Evolutionary conservation across 2,329 filamentous ascomycete species (phyloP).

Genomic region (Coniochaeta sp.): DNA sequence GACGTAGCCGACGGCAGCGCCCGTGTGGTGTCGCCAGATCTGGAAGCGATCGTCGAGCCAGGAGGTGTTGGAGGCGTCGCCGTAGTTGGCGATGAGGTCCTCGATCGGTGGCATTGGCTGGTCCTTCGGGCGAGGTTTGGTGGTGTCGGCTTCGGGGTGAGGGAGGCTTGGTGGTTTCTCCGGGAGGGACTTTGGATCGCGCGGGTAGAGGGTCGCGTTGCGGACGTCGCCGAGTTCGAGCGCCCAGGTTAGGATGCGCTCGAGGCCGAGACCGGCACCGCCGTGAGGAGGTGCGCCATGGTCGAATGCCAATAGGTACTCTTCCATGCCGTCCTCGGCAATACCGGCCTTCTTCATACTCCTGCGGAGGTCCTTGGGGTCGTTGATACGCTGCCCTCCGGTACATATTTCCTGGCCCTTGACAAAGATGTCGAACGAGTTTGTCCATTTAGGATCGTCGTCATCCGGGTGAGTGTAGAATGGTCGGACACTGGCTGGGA

Average conservation of each 20-base stretch:
- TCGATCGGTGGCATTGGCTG: constrained; percentile 65
- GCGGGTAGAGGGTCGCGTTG: constrained; percentile 77
- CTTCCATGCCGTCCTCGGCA: constrained; percentile 74
- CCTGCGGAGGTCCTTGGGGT: constrained; percentile 63
- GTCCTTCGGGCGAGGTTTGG: constrained; percentile 32
- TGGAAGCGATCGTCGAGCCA: constrained; percentile 87
- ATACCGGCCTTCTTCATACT: constrained; percentile 73
- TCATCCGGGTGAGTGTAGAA: constrained; percentile 91
- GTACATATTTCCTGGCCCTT: constrained; percentile 89
- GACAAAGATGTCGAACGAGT: constrained; percentile 93
- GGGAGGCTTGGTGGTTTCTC: constrained; percentile 59
- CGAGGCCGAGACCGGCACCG: constrained; percentile 82
- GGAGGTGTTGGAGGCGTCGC: constrained; percentile 87
- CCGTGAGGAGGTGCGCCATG: constrained; percentile 85
- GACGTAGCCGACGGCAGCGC: constrained; percentile 80
- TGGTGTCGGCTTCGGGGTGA: constrained; percentile 81
- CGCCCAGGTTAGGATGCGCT: constrained; percentile 80
- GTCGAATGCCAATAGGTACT: constrained; percentile 83
- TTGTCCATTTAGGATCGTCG: constrained; percentile 66
- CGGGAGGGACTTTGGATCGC: constrained; percentile 82
- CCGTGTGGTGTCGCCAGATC: constrained; percentile 78
- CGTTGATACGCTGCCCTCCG: constrained; percentile 88
- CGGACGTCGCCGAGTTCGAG: constrained; percentile 84
- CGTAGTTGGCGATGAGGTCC: constrained; percentile 90
- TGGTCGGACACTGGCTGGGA: constrained; percentile 73